A percentile compares a stretch with the other conserved stretches of the same genome.
phyloP scores from a whole-genome alignment of 352 stramenopile species.

The Globisporangium sylvaticum region DNA sequence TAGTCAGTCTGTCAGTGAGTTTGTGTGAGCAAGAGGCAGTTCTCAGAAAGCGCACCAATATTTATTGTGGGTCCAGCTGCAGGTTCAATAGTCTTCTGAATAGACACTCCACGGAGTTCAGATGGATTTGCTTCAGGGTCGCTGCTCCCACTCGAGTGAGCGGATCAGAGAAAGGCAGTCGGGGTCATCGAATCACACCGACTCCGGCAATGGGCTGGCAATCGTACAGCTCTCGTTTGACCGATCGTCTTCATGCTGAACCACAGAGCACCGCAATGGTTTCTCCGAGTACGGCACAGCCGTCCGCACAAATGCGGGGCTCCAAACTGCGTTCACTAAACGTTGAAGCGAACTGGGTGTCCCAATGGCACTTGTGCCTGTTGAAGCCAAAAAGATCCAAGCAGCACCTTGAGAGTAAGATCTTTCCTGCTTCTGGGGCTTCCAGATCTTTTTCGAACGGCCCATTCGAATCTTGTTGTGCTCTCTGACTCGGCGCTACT shows the following conservation, averaged over 20 bases:
- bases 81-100: not conserved
- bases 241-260: not conserved
- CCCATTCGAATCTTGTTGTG: not conserved
- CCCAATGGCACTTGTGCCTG: too few relatives aligned
- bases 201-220: not conserved
- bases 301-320: not conserved
- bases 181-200: not conserved
- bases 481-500: not conserved
- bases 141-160: not conserved
- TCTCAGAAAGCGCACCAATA: not conserved
- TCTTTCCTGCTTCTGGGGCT: not conserved
- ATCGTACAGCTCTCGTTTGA: not conserved
- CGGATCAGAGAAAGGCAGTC: not conserved
- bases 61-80: not conserved
- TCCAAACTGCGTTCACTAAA: not conserved
- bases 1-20: not conserved
- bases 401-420: not conserved
- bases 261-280: not conserved
- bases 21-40: not conserved
- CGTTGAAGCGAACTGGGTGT: not conserved
- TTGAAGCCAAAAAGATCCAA: not conserved
- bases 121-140: not conserved
- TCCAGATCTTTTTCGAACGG: not conserved
- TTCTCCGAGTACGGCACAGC: not conserved
- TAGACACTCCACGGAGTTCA: not conserved